Conservation (phyloP, 2,329 filamentous ascomycete species). For the Ceratocystis lukuohia region DNA sequence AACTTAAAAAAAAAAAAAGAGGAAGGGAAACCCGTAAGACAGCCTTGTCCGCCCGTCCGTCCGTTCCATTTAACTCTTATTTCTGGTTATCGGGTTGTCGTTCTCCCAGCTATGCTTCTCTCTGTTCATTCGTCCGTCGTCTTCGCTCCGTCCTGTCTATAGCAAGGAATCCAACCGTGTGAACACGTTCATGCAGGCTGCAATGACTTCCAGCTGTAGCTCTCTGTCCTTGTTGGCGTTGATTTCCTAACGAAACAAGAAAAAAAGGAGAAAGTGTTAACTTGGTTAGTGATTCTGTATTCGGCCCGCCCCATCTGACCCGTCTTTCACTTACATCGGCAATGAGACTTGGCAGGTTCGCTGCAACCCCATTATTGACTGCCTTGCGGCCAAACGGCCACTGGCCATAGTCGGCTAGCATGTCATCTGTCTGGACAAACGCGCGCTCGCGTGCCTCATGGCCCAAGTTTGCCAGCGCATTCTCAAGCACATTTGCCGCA, state of each 20-base stretch:
- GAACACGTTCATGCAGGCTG: constrained; percentile 93
- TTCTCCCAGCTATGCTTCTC: background rate
- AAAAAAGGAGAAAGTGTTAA: background rate
- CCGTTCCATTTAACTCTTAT: background rate
- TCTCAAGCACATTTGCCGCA: constrained; percentile 94
- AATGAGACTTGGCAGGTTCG: constrained; percentile 80
- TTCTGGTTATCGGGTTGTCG: constrained; percentile 10
- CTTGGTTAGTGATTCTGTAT: background rate
- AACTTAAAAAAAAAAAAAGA: too few relatives aligned
- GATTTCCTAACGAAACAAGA: constrained; percentile 46
- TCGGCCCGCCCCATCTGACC: background rate
- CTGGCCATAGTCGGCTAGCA: constrained; percentile 91
- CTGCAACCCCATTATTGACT: constrained; percentile 67
- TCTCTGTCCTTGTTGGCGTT: constrained; percentile 83
- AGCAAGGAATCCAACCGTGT: constrained; percentile 92
- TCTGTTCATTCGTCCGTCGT: background rate
- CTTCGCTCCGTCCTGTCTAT: constrained; percentile 32
- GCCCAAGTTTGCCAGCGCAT: constrained; percentile 83
- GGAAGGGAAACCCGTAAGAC: background rate
- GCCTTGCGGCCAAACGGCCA: constrained; percentile 89
- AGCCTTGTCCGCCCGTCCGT: background rate
- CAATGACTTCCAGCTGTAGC: constrained; percentile 90
- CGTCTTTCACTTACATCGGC: constrained; percentile 45
- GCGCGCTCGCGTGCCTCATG: constrained; percentile 90
- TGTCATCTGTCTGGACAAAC: constrained; percentile 92